Evolutionary conservation across 306 rosid species (phyloP).

Genomic region (Carpinus viminea): DNA sequence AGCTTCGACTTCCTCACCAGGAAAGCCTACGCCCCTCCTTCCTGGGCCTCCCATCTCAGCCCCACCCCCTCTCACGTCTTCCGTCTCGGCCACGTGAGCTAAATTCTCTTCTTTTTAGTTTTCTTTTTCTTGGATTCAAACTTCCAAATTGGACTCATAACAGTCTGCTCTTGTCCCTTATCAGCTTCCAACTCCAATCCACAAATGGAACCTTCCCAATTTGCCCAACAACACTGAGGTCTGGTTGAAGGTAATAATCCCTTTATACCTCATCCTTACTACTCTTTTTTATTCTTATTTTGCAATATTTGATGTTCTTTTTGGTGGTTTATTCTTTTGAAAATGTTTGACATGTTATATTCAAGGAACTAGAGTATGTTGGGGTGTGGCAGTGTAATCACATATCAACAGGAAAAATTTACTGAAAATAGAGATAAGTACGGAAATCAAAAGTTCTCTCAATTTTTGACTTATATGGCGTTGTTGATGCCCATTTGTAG

Average conservation of each 20-base stretch:
- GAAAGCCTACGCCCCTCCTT: constrained; percentile 66
- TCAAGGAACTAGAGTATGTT: too few species aligned
- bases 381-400: too few species aligned
- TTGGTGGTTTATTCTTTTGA: background rate
- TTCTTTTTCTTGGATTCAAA: background rate
- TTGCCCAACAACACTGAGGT: constrained; percentile 72
- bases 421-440: too few species aligned
- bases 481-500: background rate
- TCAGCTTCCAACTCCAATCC: constrained; percentile 95
- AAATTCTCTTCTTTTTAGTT: background rate
- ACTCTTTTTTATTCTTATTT: background rate
- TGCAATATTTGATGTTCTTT: background rate
- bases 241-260: constrained; percentile 66
- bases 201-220: constrained; percentile 92
- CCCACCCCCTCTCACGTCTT: constrained; percentile 69
- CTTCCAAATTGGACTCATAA: constrained; percentile 8
- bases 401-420: too few species aligned
- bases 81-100: constrained; percentile 73
- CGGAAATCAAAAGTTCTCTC: too few species aligned
- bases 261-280: background rate
- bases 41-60: constrained; percentile 81
- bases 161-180: background rate
- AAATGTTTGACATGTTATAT: too few species aligned
- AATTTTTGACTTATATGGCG: too few species aligned
- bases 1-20: constrained; percentile 47